Base-by-base conservation (phyloP, 805 yeast genomes). In the Pichia nakasei region DNA sequence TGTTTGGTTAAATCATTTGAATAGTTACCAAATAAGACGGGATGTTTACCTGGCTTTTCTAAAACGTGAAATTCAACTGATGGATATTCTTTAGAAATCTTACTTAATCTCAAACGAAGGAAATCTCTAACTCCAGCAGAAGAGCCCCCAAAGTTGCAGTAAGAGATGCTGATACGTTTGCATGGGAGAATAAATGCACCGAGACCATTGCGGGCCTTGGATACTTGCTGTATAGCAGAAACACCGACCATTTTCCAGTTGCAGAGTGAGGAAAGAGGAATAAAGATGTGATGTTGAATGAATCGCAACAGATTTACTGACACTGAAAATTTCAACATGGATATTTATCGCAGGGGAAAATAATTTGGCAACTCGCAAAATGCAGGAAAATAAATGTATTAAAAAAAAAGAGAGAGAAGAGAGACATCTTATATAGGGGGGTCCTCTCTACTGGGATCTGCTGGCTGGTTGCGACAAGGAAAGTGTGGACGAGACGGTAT, bases 61-160 rank as follows among this genome's bases (percentile, higher is more conserved):
- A 72, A 58, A 9, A 91, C 74, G 45, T 80, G 79, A 58, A 91
- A 83, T 59, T 83, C 82, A 39, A 88, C 76, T 48, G 75, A 72
- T 35, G 85, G 80, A 58, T 85, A 71, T 38, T 66, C 54, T 19
- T 60, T 51, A 4, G 96, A 93, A 46, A 85, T 64, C 9, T 66
- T 49, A 42, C 73, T 66, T 27, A 76, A 70, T 54, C 75, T 70
- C 42, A 60, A 70, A 36, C 72, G 67, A 35, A 93, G 65, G 47
- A 83, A 78, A 44, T 82, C 80, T 58, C 68, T 70, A 67, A 88
- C 75, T 4, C 97, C 97, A 42, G 72, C 71, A 1, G 97, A 89
- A 3, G 95, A 83, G 20, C 97, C 97, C 36, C 97, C 97, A 82
- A 94, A 83, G 70, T 93, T 88, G 68, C 96, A 88, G 66, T 81